phyloP scores from a whole-genome alignment of 106 monocot genomes.

The Posidonia australis region DNA sequence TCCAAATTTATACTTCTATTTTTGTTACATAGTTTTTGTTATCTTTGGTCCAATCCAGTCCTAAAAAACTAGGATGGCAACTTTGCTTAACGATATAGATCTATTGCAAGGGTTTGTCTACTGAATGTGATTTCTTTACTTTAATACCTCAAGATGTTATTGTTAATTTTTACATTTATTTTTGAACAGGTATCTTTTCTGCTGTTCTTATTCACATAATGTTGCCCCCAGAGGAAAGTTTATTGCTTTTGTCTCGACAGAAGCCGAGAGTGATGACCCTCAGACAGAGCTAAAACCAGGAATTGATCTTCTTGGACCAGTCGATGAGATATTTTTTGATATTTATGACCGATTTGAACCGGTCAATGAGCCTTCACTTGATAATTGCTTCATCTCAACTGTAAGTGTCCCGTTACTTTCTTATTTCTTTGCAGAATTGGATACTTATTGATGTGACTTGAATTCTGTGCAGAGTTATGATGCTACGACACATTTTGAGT shows the following conservation, averaged over 20 bases:
- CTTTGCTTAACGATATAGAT: too few relatives aligned
- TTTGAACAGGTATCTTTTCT: constrained; percentile 81
- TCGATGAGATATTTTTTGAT: constrained; percentile 91
- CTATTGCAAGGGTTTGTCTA: neutral
- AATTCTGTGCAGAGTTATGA: constrained; percentile 76
- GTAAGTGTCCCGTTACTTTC: constrained; percentile 35
- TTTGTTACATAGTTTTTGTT: too few relatives aligned
- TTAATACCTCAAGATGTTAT: neutral
- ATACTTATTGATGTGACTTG: neutral
- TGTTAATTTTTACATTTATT: neutral
- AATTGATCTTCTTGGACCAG: constrained; percentile 82
- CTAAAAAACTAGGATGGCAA: too few relatives aligned
- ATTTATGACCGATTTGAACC: constrained; percentile 82
- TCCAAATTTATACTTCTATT: too few relatives aligned
- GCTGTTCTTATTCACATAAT: constrained; percentile 87
- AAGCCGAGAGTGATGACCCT: constrained; percentile 86
- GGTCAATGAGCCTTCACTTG: constrained; percentile 71
- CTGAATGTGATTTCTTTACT: neutral
- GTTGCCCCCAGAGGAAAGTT: constrained; percentile 93
- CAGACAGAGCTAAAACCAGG: constrained; percentile 65
- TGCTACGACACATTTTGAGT: constrained; percentile 94
- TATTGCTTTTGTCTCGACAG: constrained; percentile 88
- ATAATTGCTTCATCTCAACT: constrained; percentile 91
- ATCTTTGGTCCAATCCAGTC: too few relatives aligned
- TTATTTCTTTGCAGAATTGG: neutral